Evolutionary conservation across 805 yeast species (phyloP).

Genomic region (Pichia phayaonensis): DNA sequence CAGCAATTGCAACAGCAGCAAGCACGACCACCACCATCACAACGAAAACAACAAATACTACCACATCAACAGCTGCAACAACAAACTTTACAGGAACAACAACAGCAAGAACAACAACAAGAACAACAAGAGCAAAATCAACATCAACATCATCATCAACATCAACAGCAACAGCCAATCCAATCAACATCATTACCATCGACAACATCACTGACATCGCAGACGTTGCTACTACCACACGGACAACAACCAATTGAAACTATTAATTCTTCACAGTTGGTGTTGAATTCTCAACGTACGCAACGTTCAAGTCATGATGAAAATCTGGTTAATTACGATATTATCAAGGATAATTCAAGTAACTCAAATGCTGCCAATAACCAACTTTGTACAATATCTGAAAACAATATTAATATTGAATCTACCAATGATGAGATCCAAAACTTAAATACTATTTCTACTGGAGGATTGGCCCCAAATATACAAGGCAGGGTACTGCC

Average conservation of each 20-base stretch:
- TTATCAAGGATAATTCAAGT: not conserved
- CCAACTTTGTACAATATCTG: not conserved
- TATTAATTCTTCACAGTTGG: not conserved
- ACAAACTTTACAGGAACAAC: not conserved
- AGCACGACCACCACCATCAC: not conserved
- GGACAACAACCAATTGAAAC: not conserved
- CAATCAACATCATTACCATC: not conserved
- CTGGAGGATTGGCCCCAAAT: not conserved
- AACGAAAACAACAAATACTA: not conserved
- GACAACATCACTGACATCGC: not conserved
- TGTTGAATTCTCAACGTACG: not conserved
- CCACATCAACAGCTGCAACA: not conserved
- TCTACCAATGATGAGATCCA: not conserved
- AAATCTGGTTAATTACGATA: not conserved
- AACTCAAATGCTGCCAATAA: not conserved
- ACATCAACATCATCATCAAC: no score
- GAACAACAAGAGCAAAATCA: not conserved
- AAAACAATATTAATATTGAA: not conserved
- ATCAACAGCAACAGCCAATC: not conserved
- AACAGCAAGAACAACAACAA: not conserved
- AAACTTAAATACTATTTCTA: not conserved
- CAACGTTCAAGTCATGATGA: not conserved
- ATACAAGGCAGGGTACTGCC: constrained; percentile 2
- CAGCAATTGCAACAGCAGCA: not conserved
- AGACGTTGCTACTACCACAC: not conserved